Evolutionary conservation across 192 early-diverging fungal genomes (phyloP), one percentile per base, ranked within the genome.

Genomic region (Rhizoclosmatium globosum): DNA sequence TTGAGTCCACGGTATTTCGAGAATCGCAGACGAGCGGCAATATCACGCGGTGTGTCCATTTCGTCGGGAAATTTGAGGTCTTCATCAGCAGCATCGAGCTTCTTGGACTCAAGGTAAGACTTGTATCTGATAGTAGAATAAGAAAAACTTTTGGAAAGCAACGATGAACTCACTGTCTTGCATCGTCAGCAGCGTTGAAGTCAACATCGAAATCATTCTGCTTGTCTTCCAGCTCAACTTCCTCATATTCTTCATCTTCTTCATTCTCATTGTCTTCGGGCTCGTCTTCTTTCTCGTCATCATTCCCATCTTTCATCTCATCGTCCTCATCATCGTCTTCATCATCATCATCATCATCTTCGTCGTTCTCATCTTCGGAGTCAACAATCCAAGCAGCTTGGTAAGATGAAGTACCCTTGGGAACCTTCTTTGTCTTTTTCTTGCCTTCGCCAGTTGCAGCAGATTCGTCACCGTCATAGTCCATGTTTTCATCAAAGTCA

Each of bases 341-440:
- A 50, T 69, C 71, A 56, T 80, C 69, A n/a, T 81, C 82, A 2
- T 85, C 85, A n/a, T 88, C 83, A 23, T 86, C 85, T n/a, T 85
- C 90, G 1, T 89, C 92, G 4, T 92, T 88, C 67, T 93, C 91
- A 23, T 90, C 90, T 43, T 89, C 90, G 9, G 91, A 90, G 77
- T 98, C 97, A 13, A 95, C 79, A 79, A 99, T 97, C 98, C 98
- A 99, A 1, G 95, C 94, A 21, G 98, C 98, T 86, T 99, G 98
- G 86, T 99, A 99, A 47, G 93, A 83, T 11, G 98, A 99, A 23
- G 94, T 98, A 44, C 98, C 98, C 83, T 95, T 96, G 9, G 97
- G 97, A 17, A 97, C 96, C 58, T 92, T 92, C 53, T 68, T 65
- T 2, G 71, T 83, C 45, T 70, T 73, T 68, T 66, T 75, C 47